Evolutionary conservation across 2,329 filamentous ascomycete species (phyloP).

Genomic region (Endoconidiophora laricicola): DNA sequence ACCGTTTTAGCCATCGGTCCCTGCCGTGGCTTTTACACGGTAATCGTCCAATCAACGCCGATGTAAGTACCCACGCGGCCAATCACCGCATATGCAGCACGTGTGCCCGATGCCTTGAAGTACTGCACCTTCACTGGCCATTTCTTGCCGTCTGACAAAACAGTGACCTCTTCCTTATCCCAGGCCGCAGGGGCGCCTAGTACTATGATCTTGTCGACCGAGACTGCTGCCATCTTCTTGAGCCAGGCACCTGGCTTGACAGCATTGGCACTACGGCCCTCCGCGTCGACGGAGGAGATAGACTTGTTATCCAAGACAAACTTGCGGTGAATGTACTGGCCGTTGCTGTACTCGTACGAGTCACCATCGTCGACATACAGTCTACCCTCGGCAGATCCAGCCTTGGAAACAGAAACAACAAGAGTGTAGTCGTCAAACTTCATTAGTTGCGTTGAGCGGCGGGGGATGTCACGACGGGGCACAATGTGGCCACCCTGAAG

Average conservation of each 20-base stretch:
- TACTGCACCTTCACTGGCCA: conserved; percentile 46
- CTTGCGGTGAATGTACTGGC: conserved; percentile 72
- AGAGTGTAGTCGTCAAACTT: conserved; percentile 89
- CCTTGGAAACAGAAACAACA: conserved; percentile 39
- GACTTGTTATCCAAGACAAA: conserved; percentile 49
- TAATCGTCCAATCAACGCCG: conserved; percentile 36
- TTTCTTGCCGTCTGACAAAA: conserved; percentile 34
- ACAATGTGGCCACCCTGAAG: conserved; percentile 91
- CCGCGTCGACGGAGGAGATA: conserved; percentile 55
- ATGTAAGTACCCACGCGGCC: conserved; percentile 35
- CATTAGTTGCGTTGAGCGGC: conserved; percentile 78
- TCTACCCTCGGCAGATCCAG: conserved; percentile 52
- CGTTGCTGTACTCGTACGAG: conserved; percentile 70
- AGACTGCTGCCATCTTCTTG: conserved; percentile 60
- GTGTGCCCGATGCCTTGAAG: conserved; percentile 28
- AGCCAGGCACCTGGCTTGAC: conserved; percentile 52
- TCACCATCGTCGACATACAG: conserved; percentile 91
- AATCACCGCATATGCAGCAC: conserved; percentile 35
- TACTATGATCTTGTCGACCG: conserved; percentile 69
- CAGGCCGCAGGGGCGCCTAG: conserved; percentile 62
- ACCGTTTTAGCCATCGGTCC: too few species aligned
- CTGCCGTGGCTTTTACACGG: conserved; percentile 15
- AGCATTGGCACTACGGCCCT: conserved; percentile 35
- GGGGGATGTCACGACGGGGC: conserved; percentile 71
- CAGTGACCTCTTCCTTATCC: conserved; percentile 44